Conservation (phyloP, 768 basidiomycete genomes). For the Baorangia bicolor region DNA sequence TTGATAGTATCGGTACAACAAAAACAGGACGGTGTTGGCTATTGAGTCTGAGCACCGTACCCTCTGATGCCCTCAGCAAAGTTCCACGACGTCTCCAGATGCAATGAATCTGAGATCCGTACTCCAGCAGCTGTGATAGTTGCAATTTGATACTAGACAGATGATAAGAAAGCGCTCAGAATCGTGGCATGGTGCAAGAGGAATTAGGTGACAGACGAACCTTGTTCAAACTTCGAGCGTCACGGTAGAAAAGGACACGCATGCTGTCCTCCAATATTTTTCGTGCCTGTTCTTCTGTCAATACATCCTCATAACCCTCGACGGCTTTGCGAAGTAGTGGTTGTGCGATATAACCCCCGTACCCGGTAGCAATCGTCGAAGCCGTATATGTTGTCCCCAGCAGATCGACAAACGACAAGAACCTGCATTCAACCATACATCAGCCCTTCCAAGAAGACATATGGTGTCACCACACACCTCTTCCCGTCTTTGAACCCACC, state of each 20-base stretch:
- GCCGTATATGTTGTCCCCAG: constrained; percentile 95
- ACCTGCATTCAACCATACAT: constrained; percentile 47
- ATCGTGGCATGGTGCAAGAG: background rate
- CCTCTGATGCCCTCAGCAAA: constrained; percentile 93
- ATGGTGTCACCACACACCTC: constrained; percentile 45
- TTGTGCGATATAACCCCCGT: constrained; percentile 89
- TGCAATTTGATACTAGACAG: constrained; percentile 89
- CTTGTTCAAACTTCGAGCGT: constrained; percentile 95
- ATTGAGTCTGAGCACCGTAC: constrained; percentile 91
- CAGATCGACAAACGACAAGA: constrained; percentile 92
- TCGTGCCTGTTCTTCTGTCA: constrained; percentile 79
- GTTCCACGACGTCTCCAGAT: constrained; percentile 78
- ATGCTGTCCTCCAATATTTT: constrained; percentile 82
- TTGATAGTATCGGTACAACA: constrained; percentile 11
- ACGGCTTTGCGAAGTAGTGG: constrained; percentile 90
- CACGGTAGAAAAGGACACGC: constrained; percentile 94
- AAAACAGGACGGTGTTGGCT: constrained; percentile 13
- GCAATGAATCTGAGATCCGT: constrained; percentile 73
- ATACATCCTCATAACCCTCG: constrained; percentile 70
- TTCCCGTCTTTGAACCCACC: constrained; percentile 88
- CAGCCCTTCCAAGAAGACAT: background rate
- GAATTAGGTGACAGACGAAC: constrained; percentile 39
- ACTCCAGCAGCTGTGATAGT: constrained; percentile 78
- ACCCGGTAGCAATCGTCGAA: constrained; percentile 92
- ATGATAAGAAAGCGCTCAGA: background rate